Base-by-base conservation (phyloP, 2,329 filamentous ascomycete genomes). In the Botryotinia globosa region DNA sequence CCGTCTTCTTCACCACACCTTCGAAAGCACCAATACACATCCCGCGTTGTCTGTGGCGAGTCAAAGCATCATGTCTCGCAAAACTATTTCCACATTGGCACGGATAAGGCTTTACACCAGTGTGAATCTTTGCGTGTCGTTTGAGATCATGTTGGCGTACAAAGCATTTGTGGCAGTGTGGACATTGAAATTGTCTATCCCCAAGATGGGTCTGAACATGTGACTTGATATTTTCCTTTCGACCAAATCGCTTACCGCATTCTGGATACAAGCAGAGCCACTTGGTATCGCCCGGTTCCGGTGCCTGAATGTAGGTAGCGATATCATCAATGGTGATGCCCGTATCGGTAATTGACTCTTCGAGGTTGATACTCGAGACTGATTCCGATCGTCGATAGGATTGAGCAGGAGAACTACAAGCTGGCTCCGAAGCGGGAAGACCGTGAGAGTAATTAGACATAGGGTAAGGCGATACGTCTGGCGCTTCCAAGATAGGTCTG, bases 121-220 rank as follows among this genome's bases (percentile, higher is more conserved):
- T 97, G 83, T 99, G 96, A 73, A 98, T 99, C 84, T 98, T 98
- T 77, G 94, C 92, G 81, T 99, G 96, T 74, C 96, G 90, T 85
- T 98, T 99, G 74, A 98, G 89, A 81, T 99, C 96, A 81, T 99
- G 96, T 79, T 97, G 94, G 54, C 96, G 91, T 59, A 98, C 96
- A 81, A 99, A 99, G 83, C 94, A 95, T 84, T 98, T 98, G 69
- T 92, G 87, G 84, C 96, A 99, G 72, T 92, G 91, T 63, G 95
- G 94, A 83, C 96, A 99, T 82, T 93, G 91, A 84, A 94, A 99
- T 81, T 98, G 96, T 65, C 96, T 89, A 82, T 99, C 96, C 79
- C 97, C 96, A 76, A 99, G 90, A 83, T 99, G 96, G 5, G 96
- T 99, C 83, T 99, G 96, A 22, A 99, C 93, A 81, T 99, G 96